Base-by-base conservation (phyloP, 1,284 basidiomycete genomes). In the Marasmius fiardii region DNA sequence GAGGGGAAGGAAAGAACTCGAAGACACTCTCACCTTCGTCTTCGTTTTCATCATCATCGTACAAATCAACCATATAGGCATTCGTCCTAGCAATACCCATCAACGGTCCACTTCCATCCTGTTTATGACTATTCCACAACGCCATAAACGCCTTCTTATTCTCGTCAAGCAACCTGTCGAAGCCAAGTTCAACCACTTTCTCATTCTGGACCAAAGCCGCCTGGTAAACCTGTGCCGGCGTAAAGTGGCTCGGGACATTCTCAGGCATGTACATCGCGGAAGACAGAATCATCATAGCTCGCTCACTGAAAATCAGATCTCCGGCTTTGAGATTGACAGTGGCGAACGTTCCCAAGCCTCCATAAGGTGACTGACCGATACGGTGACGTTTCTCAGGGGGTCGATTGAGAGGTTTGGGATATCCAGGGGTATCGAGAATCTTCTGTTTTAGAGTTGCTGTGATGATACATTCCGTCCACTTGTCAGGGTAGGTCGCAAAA, bases 271-370 rank as follows among this genome's bases (percentile, higher is more conserved):
- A 10, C 4, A 49, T 21, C 21, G 21, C 35, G 7, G 31, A 43
- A 6, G 16, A 21, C 12, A 28, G 14, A 1, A 56, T 34, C 4
- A 45, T 8, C 5, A 62, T 39, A 7, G 63, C 59, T 34, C 62
- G 54, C 45, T 65, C 61, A 16, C 54, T 53, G 18, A 56, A 37
- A 34, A 63, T 49, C 11, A 64, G 58, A 34, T 65, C 63, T 26
- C 64, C 66, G 16, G 49, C 45, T 43, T 56, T 55, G 45, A 65
- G 62, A 12, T 44, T 53, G 26, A 62, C 57, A 12, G 57, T 62
- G 12, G 61, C 61, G 53, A 67, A 56, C 28, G 66, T 55, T 23
- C 61, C 66, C 18, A 50, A 18, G 4, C 63, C 64, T 35, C 62
- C 62, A 31, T 10, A 58, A 5, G 56, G 58, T 1, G 47, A 28